Evolutionary conservation across 192 early-diverging fungal species (phyloP).

Genomic region (Rhizoclosmatium sp.): DNA sequence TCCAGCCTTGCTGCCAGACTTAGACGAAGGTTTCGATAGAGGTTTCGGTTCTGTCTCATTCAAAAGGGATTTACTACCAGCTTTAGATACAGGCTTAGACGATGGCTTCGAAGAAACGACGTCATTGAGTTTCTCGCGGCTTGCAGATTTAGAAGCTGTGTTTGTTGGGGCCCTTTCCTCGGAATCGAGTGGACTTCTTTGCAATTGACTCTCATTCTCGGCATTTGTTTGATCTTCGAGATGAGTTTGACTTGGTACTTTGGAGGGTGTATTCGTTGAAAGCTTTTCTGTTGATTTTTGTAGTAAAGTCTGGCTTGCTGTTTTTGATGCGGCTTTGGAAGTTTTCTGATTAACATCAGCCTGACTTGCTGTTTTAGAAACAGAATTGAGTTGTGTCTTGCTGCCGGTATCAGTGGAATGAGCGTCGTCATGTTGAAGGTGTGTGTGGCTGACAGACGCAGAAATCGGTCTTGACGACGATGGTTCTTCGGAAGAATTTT

Average conservation of each 20-base stretch:
- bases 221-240: constrained; percentile 2
- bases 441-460: neutral
- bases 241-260: neutral
- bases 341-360: neutral
- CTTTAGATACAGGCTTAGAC: neutral
- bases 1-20: neutral
- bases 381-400: neutral
- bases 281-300: neutral
- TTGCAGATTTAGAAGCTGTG: neutral
- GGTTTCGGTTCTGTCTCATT: neutral
- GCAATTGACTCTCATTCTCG: neutral
- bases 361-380: neutral
- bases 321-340: constrained; percentile 7
- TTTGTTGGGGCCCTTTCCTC: neutral
- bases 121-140: neutral
- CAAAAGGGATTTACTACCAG: neutral
- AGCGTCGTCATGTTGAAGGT: neutral
- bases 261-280: too few relatives aligned
- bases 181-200: neutral
- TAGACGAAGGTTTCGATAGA: neutral
- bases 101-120: neutral
- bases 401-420: neutral
- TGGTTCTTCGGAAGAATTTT: neutral
- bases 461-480: neutral
- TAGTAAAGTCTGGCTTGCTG: neutral